A percentile compares a stretch with the other conserved stretches of the same genome.
Evolutionary conservation across 805 yeast species (phyloP).

Genomic region (Saccharomycopsis sp.): DNA sequence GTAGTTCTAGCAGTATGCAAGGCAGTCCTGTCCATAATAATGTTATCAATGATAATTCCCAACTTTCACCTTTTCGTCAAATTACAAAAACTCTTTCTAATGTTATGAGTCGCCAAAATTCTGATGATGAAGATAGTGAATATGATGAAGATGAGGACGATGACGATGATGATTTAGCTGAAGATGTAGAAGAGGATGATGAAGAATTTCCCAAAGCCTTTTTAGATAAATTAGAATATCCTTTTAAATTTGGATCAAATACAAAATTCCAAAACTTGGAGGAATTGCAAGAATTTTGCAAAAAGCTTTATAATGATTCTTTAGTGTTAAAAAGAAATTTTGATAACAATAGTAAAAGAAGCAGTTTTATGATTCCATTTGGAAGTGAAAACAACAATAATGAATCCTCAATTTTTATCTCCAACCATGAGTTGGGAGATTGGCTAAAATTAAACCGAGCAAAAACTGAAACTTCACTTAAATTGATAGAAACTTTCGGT

Average conservation of each 20-base stretch:
- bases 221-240: constrained; percentile 8
- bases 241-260: constrained; percentile 12
- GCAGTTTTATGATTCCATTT: too few species aligned
- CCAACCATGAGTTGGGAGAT: constrained; percentile 13
- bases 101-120: constrained; percentile 15
- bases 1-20: constrained; percentile 5
- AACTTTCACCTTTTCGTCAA: constrained; percentile 7
- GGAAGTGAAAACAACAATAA: not conserved
- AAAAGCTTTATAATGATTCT: constrained; percentile 8
- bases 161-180: constrained; percentile 1
- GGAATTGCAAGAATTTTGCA: constrained; percentile 6
- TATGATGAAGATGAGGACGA: constrained; percentile 3
- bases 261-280: constrained; percentile 2
- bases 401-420: constrained; percentile 4
- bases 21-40: constrained; percentile 2
- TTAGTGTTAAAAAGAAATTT: constrained; percentile 4
- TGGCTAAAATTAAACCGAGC: constrained; percentile 15
- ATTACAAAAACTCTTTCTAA: constrained; percentile 9
- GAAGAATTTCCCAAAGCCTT: constrained; percentile 3
- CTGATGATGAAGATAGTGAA: constrained; percentile 12
- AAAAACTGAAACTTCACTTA: constrained; percentile 14
- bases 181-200: not conserved
- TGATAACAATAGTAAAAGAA: too few species aligned
- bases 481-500: constrained; percentile 16
- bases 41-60: not conserved